Conservation (phyloP, 2,329 filamentous ascomycete genomes). For the Thelonectria discophora region DNA sequence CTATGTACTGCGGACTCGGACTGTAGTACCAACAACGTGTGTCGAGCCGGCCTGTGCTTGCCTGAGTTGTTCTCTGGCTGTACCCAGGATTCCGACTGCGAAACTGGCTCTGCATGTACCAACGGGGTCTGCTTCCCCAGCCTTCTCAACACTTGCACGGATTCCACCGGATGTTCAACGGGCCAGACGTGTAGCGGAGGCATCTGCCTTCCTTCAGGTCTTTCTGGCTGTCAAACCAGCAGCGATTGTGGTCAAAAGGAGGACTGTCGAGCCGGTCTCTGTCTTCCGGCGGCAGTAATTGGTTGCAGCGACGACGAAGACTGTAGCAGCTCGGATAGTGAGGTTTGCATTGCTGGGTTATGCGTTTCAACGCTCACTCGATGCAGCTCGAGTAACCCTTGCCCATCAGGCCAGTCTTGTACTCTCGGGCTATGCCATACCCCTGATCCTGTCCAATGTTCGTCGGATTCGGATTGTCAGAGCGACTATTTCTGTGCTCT, state of each 20-base stretch:
- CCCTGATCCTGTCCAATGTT: background rate
- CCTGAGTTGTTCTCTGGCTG: constrained; percentile 2
- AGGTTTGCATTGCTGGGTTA: constrained; percentile 15
- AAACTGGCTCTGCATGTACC: background rate
- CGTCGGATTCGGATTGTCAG: constrained; percentile 6
- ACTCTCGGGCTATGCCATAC: constrained; percentile 13
- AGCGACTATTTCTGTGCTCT: constrained; percentile 13
- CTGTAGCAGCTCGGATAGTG: constrained; percentile 6
- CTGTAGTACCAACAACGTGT: constrained; percentile 11
- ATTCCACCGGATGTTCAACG: background rate
- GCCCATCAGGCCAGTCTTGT: constrained; percentile 7
- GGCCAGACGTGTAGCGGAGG: constrained; percentile 7
- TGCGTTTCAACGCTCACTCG: constrained; percentile 14
- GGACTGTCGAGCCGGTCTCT: constrained; percentile 1
- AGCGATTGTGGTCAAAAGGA: constrained; percentile 9
- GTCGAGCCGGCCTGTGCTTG: constrained; percentile 10
- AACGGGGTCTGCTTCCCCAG: constrained; percentile 11
- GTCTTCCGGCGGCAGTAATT: constrained; percentile 4
- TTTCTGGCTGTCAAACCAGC: constrained; percentile 3
- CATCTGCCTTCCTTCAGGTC: constrained; percentile 9
- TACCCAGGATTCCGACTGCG: background rate
- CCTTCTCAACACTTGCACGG: constrained; percentile 3
- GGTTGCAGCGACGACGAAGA: constrained; percentile 1
- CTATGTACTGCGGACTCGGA: constrained; percentile 10
- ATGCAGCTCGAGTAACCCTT: background rate